Conservation (phyloP, 2,329 filamentous ascomycete genomes). For the Alternaria brassicae region DNA sequence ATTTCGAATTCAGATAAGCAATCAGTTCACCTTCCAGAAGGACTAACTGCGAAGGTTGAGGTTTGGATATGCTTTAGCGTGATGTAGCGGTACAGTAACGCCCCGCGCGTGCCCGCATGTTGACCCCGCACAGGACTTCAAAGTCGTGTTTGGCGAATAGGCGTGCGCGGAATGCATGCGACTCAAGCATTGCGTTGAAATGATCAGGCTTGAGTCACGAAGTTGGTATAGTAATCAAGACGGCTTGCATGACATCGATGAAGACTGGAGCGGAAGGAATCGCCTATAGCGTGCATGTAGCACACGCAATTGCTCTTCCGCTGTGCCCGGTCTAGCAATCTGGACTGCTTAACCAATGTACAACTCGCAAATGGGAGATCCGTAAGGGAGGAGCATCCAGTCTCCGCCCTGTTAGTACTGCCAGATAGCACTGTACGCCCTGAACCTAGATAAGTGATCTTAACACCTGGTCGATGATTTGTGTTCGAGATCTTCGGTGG, state of each 20-base stretch:
- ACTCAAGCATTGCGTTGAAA: neutral
- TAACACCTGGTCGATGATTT: neutral
- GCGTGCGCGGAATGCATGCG: neutral
- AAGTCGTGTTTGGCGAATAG: slow-evolving; percentile 6
- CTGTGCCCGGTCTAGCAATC: neutral
- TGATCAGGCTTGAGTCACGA: neutral
- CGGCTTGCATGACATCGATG: neutral
- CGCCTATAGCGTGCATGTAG: neutral
- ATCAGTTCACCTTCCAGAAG: neutral
- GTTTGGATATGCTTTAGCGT: slow-evolving; percentile 26
- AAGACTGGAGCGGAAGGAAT: neutral
- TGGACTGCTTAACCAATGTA: neutral
- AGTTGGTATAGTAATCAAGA: neutral
- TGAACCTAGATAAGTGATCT: neutral
- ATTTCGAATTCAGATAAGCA: neutral
- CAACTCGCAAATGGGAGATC: neutral
- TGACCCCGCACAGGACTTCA: slow-evolving; percentile 16
- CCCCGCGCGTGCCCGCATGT: slow-evolving; percentile 24
- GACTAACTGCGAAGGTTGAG: neutral
- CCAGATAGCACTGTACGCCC: neutral
- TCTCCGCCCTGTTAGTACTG: neutral
- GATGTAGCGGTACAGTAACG: slow-evolving; percentile 11
- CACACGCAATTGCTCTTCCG: neutral
- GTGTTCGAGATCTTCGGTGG: neutral
- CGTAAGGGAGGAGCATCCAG: neutral